Base-by-base conservation (phyloP, 768 basidiomycete species). In the Pleurotus pulmonarius region DNA sequence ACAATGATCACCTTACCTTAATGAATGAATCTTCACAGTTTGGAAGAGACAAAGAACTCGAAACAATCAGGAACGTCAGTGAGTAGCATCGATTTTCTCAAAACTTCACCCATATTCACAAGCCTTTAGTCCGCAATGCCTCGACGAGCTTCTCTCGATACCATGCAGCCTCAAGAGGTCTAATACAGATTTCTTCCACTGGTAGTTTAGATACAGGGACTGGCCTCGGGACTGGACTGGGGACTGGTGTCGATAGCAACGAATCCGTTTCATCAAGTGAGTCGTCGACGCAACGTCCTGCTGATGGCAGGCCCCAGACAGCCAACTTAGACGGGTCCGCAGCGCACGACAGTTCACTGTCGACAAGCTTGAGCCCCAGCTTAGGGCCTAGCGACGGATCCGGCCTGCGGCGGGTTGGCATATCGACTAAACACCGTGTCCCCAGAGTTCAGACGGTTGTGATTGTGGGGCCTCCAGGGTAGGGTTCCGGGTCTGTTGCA, bases 1-100 rank as follows among this genome's bases (percentile, higher is more conserved):
- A 55, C 57, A 48, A 16, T 26, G 16, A 3, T 39, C 24, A 18
- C 12, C 43, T 39, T 37, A 22, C 38, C 44, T 38, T 56, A 45
- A 46, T 56, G 46, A 46, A 58, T 45, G 58, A 13, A 58, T 34
- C 44, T 29, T 43, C 37, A 18, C 54, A 85, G 82, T 89, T 86
- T 64, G 88, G 88, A 5, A 78, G 88, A 46, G 86, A 88, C 48
- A 85, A 79, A 62, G 87, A 89, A 67, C 70, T 89, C 1, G 87
- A 89, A 44, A 70, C 74, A 44, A 85, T 90, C 56, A 78, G 84
- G 46, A 84, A 80, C 67, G 83, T 89, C 56, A 86, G 80, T 82
- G 62, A 73, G 79, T 82, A 47, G 16, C 45, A 18, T 22, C 24
- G 9, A 20, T n/a, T 9, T 46, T 46, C 29, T 46, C 48, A 46